phyloP scores from a whole-genome alignment of 805 yeast species.

The Metschnikowia proteae region DNA sequence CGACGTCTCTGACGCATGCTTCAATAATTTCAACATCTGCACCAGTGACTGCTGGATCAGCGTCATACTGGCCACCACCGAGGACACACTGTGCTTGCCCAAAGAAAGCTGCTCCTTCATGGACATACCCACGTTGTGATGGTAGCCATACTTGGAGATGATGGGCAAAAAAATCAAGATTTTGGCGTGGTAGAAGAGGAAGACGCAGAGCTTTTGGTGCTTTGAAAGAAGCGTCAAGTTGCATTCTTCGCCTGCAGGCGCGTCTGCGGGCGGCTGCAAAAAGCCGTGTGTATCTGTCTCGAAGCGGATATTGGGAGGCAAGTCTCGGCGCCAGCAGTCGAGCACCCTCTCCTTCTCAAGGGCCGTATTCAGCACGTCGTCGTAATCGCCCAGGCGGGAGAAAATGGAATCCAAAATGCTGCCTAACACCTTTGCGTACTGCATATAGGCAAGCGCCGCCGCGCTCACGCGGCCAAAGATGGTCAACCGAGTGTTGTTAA shows the following conservation, averaged over 20 bases:
- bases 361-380: constrained; percentile 25
- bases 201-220: constrained; percentile 51
- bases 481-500: constrained; percentile 55
- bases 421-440: constrained; percentile 70
- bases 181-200: constrained; percentile 41
- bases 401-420: constrained; percentile 67
- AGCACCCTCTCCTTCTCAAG: constrained; percentile 56
- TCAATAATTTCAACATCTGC: constrained; percentile 53
- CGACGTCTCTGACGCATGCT: constrained; percentile 36
- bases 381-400: constrained; percentile 46
- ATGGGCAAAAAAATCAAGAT: constrained; percentile 41
- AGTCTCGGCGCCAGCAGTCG: constrained; percentile 73
- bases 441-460: constrained; percentile 59
- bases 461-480: constrained; percentile 69
- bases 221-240: constrained; percentile 33
- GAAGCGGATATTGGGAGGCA: constrained; percentile 59
- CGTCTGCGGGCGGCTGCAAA: constrained; percentile 28
- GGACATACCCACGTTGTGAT: constrained; percentile 41
- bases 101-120: constrained; percentile 32
- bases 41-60: constrained; percentile 66
- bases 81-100: constrained; percentile 32
- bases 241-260: constrained; percentile 14
- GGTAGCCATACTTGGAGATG: constrained; percentile 39
- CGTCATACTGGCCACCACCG: constrained; percentile 51
- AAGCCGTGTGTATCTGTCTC: constrained; percentile 60